Evolutionary conservation across 2,329 filamentous ascomycete genomes (phyloP).

Genomic region (Didymella lethalis): DNA sequence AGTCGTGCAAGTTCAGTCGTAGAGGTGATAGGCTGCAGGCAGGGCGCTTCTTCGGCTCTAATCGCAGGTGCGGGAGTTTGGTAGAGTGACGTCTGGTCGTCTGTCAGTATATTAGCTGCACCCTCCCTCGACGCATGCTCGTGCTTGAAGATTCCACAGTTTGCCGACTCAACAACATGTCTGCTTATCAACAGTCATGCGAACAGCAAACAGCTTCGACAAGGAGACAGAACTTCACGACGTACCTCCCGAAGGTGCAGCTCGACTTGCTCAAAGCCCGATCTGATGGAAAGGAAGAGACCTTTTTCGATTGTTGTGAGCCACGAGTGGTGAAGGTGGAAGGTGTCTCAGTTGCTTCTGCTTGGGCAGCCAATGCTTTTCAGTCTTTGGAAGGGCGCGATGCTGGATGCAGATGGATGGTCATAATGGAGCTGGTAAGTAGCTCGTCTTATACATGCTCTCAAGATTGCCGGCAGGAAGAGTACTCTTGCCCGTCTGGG

Average conservation of each 20-base stretch:
- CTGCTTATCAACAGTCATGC: background rate
- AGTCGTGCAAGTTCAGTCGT: slow-evolving; percentile 17
- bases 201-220: background rate
- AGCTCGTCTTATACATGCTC: slow-evolving; percentile 48
- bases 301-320: slow-evolving; percentile 28
- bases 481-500: slow-evolving; percentile 44
- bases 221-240: slow-evolving; percentile 6
- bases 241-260: slow-evolving; percentile 29
- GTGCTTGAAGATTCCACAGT: slow-evolving; percentile 6
- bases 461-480: slow-evolving; percentile 27
- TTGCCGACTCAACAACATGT: slow-evolving; percentile 21
- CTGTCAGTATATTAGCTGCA: slow-evolving; percentile 45
- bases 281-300: slow-evolving; percentile 20
- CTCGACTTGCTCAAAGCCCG: slow-evolving; percentile 4
- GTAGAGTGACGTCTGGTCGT: slow-evolving; percentile 26
- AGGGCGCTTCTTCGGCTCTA: slow-evolving; percentile 29
- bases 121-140: slow-evolving; percentile 30
- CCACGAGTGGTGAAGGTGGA: slow-evolving; percentile 28
- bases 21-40: slow-evolving; percentile 18
- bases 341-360: slow-evolving; percentile 40
- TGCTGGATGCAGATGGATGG: slow-evolving; percentile 38
- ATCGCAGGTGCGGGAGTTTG: background rate
- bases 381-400: slow-evolving; percentile 32
- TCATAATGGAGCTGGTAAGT: slow-evolving; percentile 35
- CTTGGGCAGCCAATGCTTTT: slow-evolving; percentile 38